Conservation (phyloP, 345 rosid species). For the Microcos paniculata region DNA sequence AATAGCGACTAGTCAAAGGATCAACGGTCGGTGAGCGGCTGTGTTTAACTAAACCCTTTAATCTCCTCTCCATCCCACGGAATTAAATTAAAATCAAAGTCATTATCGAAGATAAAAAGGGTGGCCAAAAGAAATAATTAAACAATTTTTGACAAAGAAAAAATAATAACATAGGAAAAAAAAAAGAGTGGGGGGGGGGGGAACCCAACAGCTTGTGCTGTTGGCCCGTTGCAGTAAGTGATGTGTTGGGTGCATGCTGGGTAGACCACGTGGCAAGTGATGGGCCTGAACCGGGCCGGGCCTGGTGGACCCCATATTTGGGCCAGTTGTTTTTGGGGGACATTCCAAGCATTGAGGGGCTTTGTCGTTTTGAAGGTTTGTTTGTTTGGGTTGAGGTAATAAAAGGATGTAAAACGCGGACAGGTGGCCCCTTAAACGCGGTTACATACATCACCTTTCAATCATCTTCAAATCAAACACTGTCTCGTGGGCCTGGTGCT, state of each 20-base stretch:
- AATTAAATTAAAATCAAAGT: neutral
- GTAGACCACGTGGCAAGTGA: conserved; percentile 13
- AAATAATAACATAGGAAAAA: neutral
- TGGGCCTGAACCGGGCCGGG: neutral
- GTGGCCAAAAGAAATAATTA: neutral
- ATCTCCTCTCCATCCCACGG: neutral
- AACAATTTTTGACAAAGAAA: neutral
- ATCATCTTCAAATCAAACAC: neutral
- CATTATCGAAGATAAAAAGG: neutral
- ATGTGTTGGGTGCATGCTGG: neutral
- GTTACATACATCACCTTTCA: conserved; percentile 19
- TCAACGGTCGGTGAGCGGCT: conserved; percentile 36
- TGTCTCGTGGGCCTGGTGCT: conserved; percentile 12
- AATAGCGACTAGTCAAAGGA: conserved; percentile 16
- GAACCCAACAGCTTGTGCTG: neutral
- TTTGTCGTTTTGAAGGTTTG: conserved; percentile 8
- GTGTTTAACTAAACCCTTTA: conserved; percentile 9
- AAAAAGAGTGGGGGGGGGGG: neutral
- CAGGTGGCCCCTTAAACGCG: conserved; percentile 33
- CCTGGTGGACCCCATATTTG: neutral
- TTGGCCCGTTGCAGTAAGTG: neutral
- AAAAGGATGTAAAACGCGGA: conserved; percentile 17
- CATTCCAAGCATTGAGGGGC: neutral
- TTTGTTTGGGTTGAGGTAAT: too few species aligned
- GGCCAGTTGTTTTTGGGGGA: neutral